Evolutionary conservation across 2,329 filamentous ascomycete genomes (phyloP), one percentile per base, ranked within the genome.

Genomic region (Seiridium cupressi): DNA sequence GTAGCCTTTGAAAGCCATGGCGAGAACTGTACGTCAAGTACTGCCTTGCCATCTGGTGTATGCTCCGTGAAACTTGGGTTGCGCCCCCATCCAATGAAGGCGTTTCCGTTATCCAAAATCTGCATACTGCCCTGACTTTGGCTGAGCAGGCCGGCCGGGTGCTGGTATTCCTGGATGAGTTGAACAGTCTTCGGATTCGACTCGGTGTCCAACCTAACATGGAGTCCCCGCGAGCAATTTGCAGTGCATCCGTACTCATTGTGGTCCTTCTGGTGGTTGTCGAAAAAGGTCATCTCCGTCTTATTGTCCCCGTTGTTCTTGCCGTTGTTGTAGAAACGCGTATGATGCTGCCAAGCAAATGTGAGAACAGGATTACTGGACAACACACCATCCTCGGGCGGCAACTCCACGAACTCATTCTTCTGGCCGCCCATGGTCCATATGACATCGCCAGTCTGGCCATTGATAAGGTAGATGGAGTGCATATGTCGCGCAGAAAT

Each of bases 301-400:
- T 54, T 53, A n/a, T 36, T 38, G 53, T 36, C 26, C 2, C 11
- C 18, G 35, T 38, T 48, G 10, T 51, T 35, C 10, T 38, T 34
- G 3, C 26, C n/a, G 18, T 32, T 32, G 18, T 8, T n/a, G 48
- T 54, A 58, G 53, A 63, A 58, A 8, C 62, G 62, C 42, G 62
- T 57, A 44, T 63, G 60, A 60, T 63, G 62, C 60, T 63, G 62
- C 59, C 59, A 63, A n/a, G 59, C 55, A 38, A 62, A 60, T 2
- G 54, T 55, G 53, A 62, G 59, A 31, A 49, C 58, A n/a, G 53
- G 47, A 51, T 61, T 59, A 34, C 59, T 53, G n/a, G 5, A 26
- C 10, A 40, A 51, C 51, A 35, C 55, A 42, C 60, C 58, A 6
- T 49, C 40, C 10, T 46, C 53, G 4, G 58, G 59, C n/a, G 53